Conservation (phyloP, 2,329 filamentous ascomycete species). For the Chrysosphaeria jannelii region DNA sequence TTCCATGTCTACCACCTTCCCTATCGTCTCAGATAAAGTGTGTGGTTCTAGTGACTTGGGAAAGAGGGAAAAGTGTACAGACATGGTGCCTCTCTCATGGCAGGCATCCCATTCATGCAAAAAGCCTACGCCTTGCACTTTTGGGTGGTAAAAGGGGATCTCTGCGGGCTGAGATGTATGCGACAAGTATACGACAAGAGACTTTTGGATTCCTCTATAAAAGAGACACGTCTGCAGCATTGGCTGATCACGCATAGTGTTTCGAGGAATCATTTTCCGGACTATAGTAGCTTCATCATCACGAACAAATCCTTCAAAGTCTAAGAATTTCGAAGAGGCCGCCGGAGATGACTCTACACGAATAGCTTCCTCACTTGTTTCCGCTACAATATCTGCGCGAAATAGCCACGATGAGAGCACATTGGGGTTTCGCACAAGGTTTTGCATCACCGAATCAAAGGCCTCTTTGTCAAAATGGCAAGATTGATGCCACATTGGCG, state of each 20-base stretch:
- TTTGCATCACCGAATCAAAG: conserved; percentile 39
- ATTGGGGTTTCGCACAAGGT: conserved; percentile 52
- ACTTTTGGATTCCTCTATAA: conserved; percentile 16
- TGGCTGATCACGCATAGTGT: conserved; percentile 41
- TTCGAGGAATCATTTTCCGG: conserved; percentile 53
- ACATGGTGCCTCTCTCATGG: conserved; percentile 17
- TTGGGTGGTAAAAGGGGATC: conserved; percentile 71
- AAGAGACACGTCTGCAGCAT: conserved; percentile 64
- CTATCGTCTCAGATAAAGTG: too few species aligned
- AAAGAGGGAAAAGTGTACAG: conserved; percentile 20
- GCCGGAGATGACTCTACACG: too few species aligned
- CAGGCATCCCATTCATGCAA: conserved; percentile 28
- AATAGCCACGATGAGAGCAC: conserved; percentile 52
- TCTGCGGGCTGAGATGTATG: conserved; percentile 29
- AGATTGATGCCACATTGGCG: conserved; percentile 19
- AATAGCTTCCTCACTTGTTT: conserved; percentile 8
- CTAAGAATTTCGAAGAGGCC: too few species aligned
- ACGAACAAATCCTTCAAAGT: conserved; percentile 3
- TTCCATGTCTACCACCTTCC: not conserved
- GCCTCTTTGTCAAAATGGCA: conserved; percentile 32
- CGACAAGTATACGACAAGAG: conserved; percentile 48
- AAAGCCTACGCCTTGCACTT: conserved; percentile 43
- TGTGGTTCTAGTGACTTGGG: not conserved
- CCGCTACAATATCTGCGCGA: conserved; percentile 42
- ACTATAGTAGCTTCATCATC: conserved; percentile 33